Evolutionary conservation across 352 stramenopile genomes (phyloP), one percentile per base, ranked within the genome.

Genomic region (Chrysophaeum taylorii): DNA sequence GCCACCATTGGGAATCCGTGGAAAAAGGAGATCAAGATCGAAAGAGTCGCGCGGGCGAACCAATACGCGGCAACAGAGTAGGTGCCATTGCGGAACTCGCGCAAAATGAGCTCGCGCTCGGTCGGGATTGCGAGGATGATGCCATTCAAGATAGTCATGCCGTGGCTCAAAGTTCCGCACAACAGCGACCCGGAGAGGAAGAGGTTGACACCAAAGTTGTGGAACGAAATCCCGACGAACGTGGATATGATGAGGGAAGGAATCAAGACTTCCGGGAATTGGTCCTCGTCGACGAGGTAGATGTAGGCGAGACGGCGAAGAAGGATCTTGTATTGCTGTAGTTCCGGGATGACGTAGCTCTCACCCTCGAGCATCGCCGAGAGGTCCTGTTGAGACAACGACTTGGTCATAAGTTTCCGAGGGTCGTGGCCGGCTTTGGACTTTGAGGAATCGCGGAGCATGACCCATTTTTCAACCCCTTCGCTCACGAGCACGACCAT

Each of bases 241-340:
- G 45, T 2, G 2, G 33, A 31, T 2, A 38, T 42, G 12, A 45
- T 42, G 33, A 45, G 1, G 2, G 31, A 25, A 5, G 33, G 43
- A 7, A 68, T 27, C 16, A 71, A 25, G 21, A 27, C 25, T 33
- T 50, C 39, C n/a, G 37, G 35, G 41, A 61, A 37, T 63, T 74
- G 70, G 33, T 53, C 39, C 64, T 45, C 39, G 62, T 70, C 61
- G 18, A 57, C 50, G 36, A 68, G 36, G 42, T 31, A 68, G 18
- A 71, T 23, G 21, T 37, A n/a, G 7, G 37, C 4, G 14, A n/a
- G 15, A 29, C 70, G 62, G 0, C 35, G 37, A 0, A 57, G 2
- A 5, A 74, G 39, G 23, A 71, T 57, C 5, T 27, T n/a, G 37
- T 50, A 66, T 42, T 74, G 70, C 48, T 15, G 38, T 16, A 21